Percentiles rank a stretch among this genome's conserved stretches.
These are phyloP conservation scores for Leersia perrieri DNA, from an alignment of 176 grass and related monocot genomes.

Conservation along the genomic window DNA sequence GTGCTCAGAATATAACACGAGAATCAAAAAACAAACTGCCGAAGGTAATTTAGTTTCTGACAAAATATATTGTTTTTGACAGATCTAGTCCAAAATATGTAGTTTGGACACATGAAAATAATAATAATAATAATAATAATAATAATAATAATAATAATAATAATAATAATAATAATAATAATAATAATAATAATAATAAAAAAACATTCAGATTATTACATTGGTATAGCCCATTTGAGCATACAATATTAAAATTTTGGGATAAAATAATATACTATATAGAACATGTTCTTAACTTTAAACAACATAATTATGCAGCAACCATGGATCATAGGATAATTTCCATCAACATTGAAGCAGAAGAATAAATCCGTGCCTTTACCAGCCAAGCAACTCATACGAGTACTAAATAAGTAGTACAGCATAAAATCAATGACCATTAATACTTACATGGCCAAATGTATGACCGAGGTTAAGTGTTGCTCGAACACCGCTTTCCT, in stretches of 20 bases:
- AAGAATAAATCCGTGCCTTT: neutral
- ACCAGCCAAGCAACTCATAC: neutral
- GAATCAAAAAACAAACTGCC: neutral
- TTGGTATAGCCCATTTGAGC: too few relatives aligned
- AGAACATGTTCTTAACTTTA: neutral
- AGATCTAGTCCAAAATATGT: neutral
- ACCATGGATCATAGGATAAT: neutral
- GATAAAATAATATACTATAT: neutral
- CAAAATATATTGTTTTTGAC: neutral
- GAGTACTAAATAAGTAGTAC: neutral
- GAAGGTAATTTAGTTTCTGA: neutral
- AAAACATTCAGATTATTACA: too few relatives aligned
- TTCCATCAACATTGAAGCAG: neutral
- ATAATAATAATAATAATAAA: too few relatives aligned
- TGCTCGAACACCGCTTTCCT: conserved; percentile 86
- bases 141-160: too few relatives aligned
- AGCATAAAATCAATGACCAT: neutral
- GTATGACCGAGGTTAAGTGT: conserved; percentile 96
- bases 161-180: too few relatives aligned
- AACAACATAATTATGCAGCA: neutral
- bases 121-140: too few relatives aligned
- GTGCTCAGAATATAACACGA: neutral
- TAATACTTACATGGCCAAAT: conserved; percentile 87
- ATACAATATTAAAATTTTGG: neutral
- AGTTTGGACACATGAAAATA: neutral